Evolutionary conservation across 352 stramenopile species (phyloP).

Genomic region (Globisporangium mamillatum): DNA sequence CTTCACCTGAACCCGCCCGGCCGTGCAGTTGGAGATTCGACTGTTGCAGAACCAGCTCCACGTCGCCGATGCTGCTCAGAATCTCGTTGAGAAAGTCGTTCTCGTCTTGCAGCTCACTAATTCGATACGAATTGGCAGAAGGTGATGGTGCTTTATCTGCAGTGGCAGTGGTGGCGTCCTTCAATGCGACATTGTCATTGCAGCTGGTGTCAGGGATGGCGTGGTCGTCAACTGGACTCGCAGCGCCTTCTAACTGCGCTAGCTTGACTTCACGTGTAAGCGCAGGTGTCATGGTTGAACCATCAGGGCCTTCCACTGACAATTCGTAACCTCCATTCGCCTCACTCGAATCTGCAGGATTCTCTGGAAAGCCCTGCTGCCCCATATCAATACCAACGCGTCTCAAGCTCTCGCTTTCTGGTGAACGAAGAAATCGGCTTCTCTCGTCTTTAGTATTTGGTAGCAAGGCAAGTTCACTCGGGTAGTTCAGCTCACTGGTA

Average conservation of each 20-base stretch:
- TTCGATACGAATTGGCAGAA: background rate
- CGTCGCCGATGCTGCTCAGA: constrained; percentile 52
- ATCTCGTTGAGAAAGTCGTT: constrained; percentile 60
- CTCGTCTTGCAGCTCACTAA: constrained; percentile 23
- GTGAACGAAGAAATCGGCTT: background rate
- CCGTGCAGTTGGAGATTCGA: constrained; percentile 14
- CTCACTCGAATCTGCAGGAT: background rate
- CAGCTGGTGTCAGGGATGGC: background rate
- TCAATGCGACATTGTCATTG: background rate
- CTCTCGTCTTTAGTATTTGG: background rate
- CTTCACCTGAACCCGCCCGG: background rate
- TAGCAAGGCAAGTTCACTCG: constrained; percentile 11
- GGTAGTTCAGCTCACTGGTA: background rate
- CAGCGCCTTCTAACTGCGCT: too few relatives aligned
- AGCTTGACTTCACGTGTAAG: background rate
- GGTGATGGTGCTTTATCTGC: background rate
- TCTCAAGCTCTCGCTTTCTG: background rate
- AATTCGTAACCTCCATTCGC: background rate
- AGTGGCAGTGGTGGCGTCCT: background rate
- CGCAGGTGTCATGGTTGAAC: background rate
- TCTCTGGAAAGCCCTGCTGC: background rate
- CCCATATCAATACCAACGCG: background rate
- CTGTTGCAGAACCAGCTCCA: constrained; percentile 54
- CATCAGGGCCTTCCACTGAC: background rate
- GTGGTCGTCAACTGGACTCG: background rate